These are phyloP conservation scores for Exophiala calicioides DNA, from an alignment of 2,329 filamentous ascomycete species.

Conservation along the genomic window DNA sequence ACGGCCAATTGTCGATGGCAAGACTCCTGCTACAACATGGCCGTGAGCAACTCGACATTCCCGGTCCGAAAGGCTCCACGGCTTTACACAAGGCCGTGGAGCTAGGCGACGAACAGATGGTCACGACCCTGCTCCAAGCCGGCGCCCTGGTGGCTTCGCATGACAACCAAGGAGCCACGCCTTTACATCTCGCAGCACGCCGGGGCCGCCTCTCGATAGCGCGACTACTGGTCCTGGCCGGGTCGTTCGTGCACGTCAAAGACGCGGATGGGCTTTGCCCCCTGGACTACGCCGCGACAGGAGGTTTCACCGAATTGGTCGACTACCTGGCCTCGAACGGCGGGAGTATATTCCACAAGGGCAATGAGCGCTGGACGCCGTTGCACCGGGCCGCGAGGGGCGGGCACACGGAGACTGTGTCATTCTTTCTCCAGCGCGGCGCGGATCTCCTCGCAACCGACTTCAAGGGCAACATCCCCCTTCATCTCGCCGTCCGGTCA, in stretches of 20 bases:
- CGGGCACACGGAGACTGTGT: constrained; percentile 34
- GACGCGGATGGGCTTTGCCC: constrained; percentile 24
- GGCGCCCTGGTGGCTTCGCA: constrained; percentile 32
- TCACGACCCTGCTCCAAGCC: constrained; percentile 30
- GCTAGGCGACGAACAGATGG: constrained; percentile 31
- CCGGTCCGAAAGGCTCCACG: constrained; percentile 27
- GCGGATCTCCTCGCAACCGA: constrained; percentile 33
- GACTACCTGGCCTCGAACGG: constrained; percentile 31
- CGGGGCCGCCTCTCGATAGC: constrained; percentile 24
- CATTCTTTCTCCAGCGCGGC: constrained; percentile 33
- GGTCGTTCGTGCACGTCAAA: constrained; percentile 23
- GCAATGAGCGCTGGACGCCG: constrained; percentile 33
- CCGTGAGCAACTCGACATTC: constrained; percentile 24
- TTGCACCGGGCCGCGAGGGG: constrained; percentile 34
- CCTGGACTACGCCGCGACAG: constrained; percentile 29
- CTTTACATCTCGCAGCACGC: constrained; percentile 27
- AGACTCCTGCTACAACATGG: constrained; percentile 24
- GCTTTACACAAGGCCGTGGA: constrained; percentile 33
- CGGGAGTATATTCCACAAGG: constrained; percentile 32
- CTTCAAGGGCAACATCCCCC: constrained; percentile 19
- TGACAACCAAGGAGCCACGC: constrained; percentile 23
- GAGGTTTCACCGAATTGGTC: constrained; percentile 23
- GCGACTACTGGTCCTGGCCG: constrained; percentile 20
- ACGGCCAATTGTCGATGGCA: constrained; percentile 20
- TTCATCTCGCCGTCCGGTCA: constrained; percentile 29